phyloP scores from a whole-genome alignment of 225 moss, liverwort and hornwort species.

The Polytrichum commune region DNA sequence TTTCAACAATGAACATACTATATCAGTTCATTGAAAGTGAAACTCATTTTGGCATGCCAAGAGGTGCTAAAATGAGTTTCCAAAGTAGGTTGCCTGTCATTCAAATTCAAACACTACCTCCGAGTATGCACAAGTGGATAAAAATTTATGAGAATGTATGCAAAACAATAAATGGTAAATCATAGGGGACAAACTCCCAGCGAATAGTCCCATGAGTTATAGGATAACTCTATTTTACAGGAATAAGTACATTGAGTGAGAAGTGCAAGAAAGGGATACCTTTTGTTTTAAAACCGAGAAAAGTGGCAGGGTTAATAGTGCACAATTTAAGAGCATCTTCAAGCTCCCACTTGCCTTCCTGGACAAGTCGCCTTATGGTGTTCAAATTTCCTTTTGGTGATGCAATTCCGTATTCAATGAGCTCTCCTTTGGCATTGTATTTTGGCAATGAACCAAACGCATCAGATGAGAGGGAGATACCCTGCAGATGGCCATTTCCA shows the following conservation, averaged over 20 bases:
- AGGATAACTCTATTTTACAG: no score
- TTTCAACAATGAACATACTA: no score
- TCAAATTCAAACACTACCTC: no score
- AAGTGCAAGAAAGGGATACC: conserved; percentile 22
- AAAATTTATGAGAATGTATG: no score
- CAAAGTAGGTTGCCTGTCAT: neutral
- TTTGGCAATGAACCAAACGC: conserved; percentile 88
- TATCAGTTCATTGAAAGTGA: no score
- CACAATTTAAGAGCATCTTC: conserved; percentile 67
- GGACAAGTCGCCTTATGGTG: conserved; percentile 69
- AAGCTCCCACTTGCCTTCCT: conserved; percentile 66
- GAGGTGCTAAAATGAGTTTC: no score
- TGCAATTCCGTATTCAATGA: conserved; percentile 65
- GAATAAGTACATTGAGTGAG: no score
- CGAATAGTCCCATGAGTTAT: no score
- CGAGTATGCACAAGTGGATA: no score
- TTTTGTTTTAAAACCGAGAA: conserved; percentile 64
- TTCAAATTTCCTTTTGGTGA: conserved; percentile 72
- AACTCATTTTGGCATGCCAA: no score
- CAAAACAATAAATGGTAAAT: no score
- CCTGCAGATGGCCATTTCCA: conserved; percentile 36
- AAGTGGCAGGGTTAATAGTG: conserved; percentile 74
- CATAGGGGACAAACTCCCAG: no score
- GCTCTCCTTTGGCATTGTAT: conserved; percentile 57
- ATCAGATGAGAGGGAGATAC: conserved; percentile 79